Evolutionary conservation across 768 basidiomycete genomes (phyloP).

Genomic region (Lactarius hengduanensis): DNA sequence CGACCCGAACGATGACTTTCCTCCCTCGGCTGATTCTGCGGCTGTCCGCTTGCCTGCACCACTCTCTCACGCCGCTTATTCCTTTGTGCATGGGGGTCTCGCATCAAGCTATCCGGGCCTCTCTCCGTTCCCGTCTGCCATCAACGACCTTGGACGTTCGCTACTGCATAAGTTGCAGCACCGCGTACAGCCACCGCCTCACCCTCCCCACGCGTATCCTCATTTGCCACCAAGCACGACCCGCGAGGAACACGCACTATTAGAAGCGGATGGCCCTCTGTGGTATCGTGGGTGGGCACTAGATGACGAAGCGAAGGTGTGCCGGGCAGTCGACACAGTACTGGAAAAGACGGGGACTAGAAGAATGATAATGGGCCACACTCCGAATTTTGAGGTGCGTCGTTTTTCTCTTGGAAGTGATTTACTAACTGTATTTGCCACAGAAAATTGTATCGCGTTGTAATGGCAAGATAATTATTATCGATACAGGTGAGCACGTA

Average conservation of each 20-base stretch:
- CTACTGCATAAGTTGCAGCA: conserved; percentile 74
- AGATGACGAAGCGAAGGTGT: conserved; percentile 65
- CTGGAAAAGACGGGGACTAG: conserved; percentile 74
- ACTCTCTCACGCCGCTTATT: conserved; percentile 77
- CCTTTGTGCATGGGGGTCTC: conserved; percentile 93
- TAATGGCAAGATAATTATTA: conserved; percentile 89
- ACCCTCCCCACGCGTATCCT: conserved; percentile 76
- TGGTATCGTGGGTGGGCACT: conserved; percentile 97
- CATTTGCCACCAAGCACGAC: conserved; percentile 68
- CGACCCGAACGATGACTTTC: conserved; percentile 56
- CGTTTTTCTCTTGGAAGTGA: neutral
- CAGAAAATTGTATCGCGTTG: conserved; percentile 80
- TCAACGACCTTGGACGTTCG: conserved; percentile 71
- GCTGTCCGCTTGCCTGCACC: conserved; percentile 33
- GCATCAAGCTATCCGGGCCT: conserved; percentile 72
- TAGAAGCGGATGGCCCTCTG: conserved; percentile 75
- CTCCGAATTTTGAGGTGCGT: conserved; percentile 77
- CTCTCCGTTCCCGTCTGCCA: conserved; percentile 77
- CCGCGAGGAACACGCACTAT: conserved; percentile 65
- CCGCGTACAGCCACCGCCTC: conserved; percentile 63
- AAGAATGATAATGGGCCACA: conserved; percentile 95
- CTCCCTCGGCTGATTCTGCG: conserved; percentile 43
- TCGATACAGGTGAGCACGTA: conserved; percentile 74
- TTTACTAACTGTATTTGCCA: neutral
- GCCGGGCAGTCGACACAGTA: conserved; percentile 68